These are phyloP conservation scores for Penicillium sclerotiorum DNA, from an alignment of 2,329 filamentous ascomycete genomes.

Conservation along the genomic window DNA sequence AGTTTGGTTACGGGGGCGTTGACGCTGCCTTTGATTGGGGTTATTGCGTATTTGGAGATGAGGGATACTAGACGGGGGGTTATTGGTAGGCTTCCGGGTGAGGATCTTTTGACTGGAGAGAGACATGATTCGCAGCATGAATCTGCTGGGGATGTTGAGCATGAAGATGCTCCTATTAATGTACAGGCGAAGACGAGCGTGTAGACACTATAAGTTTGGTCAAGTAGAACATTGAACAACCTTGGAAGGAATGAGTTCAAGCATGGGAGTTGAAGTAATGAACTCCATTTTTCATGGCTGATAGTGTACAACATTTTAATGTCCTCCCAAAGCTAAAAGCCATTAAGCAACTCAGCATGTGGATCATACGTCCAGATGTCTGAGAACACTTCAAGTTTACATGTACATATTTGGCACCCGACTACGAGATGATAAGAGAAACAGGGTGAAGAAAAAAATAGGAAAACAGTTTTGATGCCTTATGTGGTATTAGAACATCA, in stretches of 20 bases:
- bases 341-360: too few relatives aligned
- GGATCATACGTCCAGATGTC: background rate
- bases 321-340: too few relatives aligned
- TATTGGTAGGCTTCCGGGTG: conserved; percentile 11
- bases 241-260: too few relatives aligned
- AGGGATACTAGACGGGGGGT: conserved; percentile 14
- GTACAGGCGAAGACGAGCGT: background rate
- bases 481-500: conserved; percentile 46
- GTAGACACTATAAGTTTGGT: too few relatives aligned
- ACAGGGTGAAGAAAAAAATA: conserved; percentile 27
- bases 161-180: conserved; percentile 3
- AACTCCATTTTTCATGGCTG: too few relatives aligned
- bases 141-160: background rate
- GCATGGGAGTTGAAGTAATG: too few relatives aligned
- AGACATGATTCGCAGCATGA: background rate
- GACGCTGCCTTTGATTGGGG: conserved; percentile 39
- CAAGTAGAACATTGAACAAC: too few relatives aligned
- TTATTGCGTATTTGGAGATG: conserved; percentile 43
- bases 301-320: too few relatives aligned
- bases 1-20: conserved; percentile 43
- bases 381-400: background rate
- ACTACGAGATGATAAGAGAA: background rate
- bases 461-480: conserved; percentile 37
- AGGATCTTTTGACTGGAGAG: background rate
- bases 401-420: conserved; percentile 2